phyloP scores from a whole-genome alignment of 352 stramenopile genomes.

The Globisporangium carolinianum region DNA sequence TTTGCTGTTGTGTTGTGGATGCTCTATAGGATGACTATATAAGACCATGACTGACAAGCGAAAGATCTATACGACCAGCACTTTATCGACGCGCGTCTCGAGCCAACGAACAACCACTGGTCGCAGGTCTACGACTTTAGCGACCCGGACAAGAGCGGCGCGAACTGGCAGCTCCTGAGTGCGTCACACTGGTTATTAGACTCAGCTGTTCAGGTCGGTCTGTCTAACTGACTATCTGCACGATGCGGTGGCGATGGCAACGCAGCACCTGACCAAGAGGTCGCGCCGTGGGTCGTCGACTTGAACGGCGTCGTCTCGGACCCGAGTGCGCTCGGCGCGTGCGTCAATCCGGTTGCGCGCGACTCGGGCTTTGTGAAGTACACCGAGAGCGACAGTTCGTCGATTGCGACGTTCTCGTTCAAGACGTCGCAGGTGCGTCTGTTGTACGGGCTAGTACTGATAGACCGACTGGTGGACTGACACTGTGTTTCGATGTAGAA shows the following conservation, averaged over 20 bases:
- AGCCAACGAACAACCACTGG: slow-evolving; percentile 88
- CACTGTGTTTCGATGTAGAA: slow-evolving; percentile 4
- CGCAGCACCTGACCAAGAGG: slow-evolving; percentile 35
- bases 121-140: slow-evolving; percentile 91
- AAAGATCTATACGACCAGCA: slow-evolving; percentile 21
- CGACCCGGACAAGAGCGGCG: slow-evolving; percentile 71
- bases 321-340: slow-evolving; percentile 28
- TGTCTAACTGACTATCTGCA: background rate
- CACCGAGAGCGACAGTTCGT: slow-evolving; percentile 22
- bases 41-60: too few species aligned
- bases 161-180: slow-evolving; percentile 69
- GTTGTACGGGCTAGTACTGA: too few species aligned
- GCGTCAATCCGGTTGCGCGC: slow-evolving; percentile 53
- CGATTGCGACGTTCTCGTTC: slow-evolving; percentile 63
- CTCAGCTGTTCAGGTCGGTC: background rate
- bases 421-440: slow-evolving; percentile 39
- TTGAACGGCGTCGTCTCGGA: slow-evolving; percentile 33
- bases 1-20: background rate
- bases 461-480: too few species aligned
- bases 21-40: too few species aligned
- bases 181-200: slow-evolving; percentile 4
- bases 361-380: slow-evolving; percentile 58
- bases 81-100: slow-evolving; percentile 63
- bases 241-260: too few species aligned
- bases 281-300: slow-evolving; percentile 38